A percentile compares a stretch with the other conserved stretches of the same genome.
These are phyloP conservation scores for Geosmithia putterillii DNA, from an alignment of 2,329 filamentous ascomycete genomes.

Conservation along the genomic window DNA sequence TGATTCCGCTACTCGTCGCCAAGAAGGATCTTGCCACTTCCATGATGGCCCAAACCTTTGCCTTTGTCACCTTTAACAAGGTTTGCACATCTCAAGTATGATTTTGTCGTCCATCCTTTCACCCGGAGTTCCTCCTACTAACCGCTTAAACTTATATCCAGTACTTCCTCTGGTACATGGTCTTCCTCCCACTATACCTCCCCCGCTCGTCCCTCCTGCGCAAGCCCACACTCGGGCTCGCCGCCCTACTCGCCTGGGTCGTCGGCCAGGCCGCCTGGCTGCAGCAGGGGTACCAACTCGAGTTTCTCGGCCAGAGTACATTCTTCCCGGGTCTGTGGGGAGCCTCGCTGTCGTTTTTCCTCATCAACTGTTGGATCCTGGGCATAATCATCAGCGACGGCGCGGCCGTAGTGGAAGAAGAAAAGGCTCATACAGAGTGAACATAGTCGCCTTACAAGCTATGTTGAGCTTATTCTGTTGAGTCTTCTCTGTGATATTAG, in stretches of 20 bases:
- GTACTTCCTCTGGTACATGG: conserved; percentile 98
- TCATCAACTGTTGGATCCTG: conserved; percentile 78
- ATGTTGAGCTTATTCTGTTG: neutral
- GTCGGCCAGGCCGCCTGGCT: conserved; percentile 63
- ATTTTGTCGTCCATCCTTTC: neutral
- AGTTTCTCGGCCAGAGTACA: conserved; percentile 69
- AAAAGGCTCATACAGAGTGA: neutral
- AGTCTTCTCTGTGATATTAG: neutral
- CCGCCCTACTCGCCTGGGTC: conserved; percentile 62
- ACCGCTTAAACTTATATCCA: conserved; percentile 20
- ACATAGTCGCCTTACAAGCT: neutral
- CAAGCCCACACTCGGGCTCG: conserved; percentile 46
- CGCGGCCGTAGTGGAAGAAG: conserved; percentile 4
- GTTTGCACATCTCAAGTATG: conserved; percentile 91
- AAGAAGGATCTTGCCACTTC: conserved; percentile 71
- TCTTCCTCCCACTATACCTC: conserved; percentile 85
- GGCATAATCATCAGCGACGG: conserved; percentile 66
- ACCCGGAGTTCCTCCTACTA: neutral
- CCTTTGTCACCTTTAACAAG: conserved; percentile 97
- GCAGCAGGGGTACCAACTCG: conserved; percentile 61
- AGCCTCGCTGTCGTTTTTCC: conserved; percentile 67
- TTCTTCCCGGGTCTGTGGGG: conserved; percentile 79
- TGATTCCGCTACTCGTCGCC: conserved; percentile 64
- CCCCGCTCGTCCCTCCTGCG: conserved; percentile 62
- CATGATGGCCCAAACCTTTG: conserved; percentile 92